These are phyloP conservation scores for Nicotiana paniculata DNA, from an alignment of 257 asterid species.

Conservation along the genomic window DNA sequence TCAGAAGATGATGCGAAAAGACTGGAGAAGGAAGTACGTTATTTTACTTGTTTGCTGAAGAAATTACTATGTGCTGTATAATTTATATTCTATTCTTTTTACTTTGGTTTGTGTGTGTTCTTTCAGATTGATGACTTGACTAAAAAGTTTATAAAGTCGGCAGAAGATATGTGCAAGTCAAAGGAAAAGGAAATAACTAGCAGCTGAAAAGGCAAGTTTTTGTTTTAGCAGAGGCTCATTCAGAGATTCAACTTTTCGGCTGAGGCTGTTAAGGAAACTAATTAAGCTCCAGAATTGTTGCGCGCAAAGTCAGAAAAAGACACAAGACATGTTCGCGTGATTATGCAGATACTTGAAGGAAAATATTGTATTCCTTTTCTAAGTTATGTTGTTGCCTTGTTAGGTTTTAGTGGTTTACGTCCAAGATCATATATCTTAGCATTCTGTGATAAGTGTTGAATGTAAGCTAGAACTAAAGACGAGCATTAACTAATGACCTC, in stretches of 20 bases:
- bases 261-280: background rate
- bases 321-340: background rate
- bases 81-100: background rate
- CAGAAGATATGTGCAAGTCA: slow-evolving; percentile 94
- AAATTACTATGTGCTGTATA: background rate
- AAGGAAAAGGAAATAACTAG: slow-evolving; percentile 80
- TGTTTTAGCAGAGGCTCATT: background rate
- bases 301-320: background rate
- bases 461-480: background rate
- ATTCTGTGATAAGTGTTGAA: background rate
- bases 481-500: background rate
- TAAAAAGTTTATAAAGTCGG: slow-evolving; percentile 73
- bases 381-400: background rate
- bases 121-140: slow-evolving; percentile 83
- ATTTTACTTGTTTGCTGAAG: background rate
- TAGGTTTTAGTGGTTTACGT: background rate
- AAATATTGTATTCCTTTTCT: background rate
- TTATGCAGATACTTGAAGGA: background rate
- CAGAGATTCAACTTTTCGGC: background rate
- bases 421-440: background rate
- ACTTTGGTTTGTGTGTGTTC: background rate
- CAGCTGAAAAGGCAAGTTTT: slow-evolving; percentile 28
- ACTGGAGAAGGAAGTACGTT: slow-evolving; percentile 84
- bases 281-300: background rate
- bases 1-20: slow-evolving; percentile 81